Evolutionary conservation across 306 rosid genomes (phyloP).

Genomic region (Purshia tridentata): DNA sequence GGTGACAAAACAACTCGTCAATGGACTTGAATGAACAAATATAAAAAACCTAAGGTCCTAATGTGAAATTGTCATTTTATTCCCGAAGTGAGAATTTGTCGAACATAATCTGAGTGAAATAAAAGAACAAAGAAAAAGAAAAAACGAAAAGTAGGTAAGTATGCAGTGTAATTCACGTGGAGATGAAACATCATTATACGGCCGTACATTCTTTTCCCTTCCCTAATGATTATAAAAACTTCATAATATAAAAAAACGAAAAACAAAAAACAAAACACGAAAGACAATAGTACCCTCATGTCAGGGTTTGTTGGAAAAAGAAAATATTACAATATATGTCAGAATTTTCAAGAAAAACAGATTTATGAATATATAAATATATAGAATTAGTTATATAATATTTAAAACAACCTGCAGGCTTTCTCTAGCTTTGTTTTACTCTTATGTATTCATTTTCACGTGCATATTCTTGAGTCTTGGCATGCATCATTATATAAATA

Average conservation of each 20-base stretch:
- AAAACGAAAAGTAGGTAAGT: background rate
- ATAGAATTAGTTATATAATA: no score
- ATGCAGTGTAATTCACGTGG: background rate
- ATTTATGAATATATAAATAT: background rate
- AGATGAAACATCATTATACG: no score
- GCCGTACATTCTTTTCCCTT: background rate
- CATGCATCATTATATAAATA: no score
- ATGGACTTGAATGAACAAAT: no score
- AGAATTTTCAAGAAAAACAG: background rate
- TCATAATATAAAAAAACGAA: background rate
- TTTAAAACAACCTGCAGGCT: background rate
- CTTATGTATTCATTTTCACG: background rate
- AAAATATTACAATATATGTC: background rate
- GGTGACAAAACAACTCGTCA: no score
- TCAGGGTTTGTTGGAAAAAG: background rate
- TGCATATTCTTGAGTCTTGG: background rate
- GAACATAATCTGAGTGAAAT: no score
- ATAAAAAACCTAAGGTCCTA: no score
- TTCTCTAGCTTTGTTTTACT: background rate
- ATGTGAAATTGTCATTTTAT: no score
- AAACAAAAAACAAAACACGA: background rate
- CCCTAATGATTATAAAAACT: background rate
- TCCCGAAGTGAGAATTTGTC: no score
- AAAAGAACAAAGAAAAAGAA: background rate
- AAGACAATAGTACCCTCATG: background rate